Conservation (phyloP, 192 early-diverging fungal genomes). For the Coemansia sp. region DNA sequence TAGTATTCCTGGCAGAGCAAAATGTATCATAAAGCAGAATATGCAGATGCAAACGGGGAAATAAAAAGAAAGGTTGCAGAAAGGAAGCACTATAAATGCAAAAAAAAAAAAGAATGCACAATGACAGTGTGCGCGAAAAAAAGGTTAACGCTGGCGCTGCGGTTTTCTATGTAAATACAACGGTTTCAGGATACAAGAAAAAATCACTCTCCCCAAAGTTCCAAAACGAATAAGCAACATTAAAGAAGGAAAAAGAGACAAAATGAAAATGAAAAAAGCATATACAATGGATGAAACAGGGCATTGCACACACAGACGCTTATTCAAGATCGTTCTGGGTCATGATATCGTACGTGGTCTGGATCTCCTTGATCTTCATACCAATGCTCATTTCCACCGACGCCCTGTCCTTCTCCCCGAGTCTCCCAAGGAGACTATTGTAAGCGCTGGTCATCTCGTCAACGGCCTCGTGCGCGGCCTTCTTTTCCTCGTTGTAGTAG, state of each 20-base stretch:
- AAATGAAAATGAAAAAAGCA: no score
- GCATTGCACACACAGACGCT: background rate
- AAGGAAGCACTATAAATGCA: background rate
- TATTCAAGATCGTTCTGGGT: conserved; percentile 40
- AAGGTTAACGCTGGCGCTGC: background rate
- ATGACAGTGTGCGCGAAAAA: background rate
- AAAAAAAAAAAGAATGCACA: background rate
- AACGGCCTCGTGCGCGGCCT: conserved; percentile 48
- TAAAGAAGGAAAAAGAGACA: no score
- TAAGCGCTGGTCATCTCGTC: conserved; percentile 44
- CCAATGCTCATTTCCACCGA: conserved; percentile 40
- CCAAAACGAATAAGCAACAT: no score
- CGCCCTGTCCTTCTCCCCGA: conserved; percentile 23
- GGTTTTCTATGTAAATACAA: background rate
- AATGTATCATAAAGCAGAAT: background rate
- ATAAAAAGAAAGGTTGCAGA: background rate
- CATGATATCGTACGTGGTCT: conserved; percentile 53
- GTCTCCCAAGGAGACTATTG: conserved; percentile 24
- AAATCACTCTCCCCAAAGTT: conserved; percentile 11
- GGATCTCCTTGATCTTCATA: conserved; percentile 54
- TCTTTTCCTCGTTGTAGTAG: conserved; percentile 54
- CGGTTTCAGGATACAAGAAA: no score
- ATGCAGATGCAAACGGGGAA: background rate
- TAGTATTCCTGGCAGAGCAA: background rate
- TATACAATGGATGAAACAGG: no score